These are phyloP conservation scores for Leccinum obscurum DNA, from an alignment of 768 basidiomycete genomes.

Conservation along the genomic window DNA sequence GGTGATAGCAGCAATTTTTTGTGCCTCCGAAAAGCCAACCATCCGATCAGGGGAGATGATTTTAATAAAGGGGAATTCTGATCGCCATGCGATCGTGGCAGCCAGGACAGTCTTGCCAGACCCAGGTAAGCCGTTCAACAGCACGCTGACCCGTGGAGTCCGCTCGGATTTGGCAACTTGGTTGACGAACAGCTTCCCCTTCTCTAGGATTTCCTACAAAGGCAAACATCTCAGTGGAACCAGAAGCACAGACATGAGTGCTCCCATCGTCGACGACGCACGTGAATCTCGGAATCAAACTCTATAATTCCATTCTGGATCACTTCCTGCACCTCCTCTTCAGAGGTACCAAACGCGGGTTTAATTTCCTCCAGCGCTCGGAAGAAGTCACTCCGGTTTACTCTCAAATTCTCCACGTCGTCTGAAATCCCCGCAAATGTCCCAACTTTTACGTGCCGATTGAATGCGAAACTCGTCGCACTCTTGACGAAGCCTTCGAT, in stretches of 20 bases:
- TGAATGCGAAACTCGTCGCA: conserved; percentile 97
- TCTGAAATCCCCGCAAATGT: conserved; percentile 96
- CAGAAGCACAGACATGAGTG: conserved; percentile 1
- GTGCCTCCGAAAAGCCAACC: conserved; percentile 92
- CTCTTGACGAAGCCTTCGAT: conserved; percentile 96
- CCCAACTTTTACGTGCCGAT: conserved; percentile 95
- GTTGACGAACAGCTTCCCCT: conserved; percentile 87
- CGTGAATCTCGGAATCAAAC: conserved; percentile 73
- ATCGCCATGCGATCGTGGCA: conserved; percentile 89
- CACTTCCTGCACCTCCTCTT: conserved; percentile 91
- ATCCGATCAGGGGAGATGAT: conserved; percentile 94
- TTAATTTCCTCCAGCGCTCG: conserved; percentile 92
- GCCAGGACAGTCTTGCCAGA: conserved; percentile 95
- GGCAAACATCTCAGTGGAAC: conserved; percentile 6
- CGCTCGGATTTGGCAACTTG: conserved; percentile 89
- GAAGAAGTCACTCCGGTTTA: conserved; percentile 84
- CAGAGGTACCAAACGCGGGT: conserved; percentile 96
- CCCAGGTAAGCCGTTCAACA: conserved; percentile 87
- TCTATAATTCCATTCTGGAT: conserved; percentile 97
- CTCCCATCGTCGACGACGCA: conserved; percentile 29
- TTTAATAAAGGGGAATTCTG: conserved; percentile 98
- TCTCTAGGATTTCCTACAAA: conserved; percentile 75
- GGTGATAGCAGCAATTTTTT: conserved; percentile 88
- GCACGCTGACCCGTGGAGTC: conserved; percentile 88
- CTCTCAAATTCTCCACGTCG: conserved; percentile 90